Evolutionary conservation across 108 stramenopile genomes (phyloP).

Genomic region (Nannochloropsis gaditana): DNA sequence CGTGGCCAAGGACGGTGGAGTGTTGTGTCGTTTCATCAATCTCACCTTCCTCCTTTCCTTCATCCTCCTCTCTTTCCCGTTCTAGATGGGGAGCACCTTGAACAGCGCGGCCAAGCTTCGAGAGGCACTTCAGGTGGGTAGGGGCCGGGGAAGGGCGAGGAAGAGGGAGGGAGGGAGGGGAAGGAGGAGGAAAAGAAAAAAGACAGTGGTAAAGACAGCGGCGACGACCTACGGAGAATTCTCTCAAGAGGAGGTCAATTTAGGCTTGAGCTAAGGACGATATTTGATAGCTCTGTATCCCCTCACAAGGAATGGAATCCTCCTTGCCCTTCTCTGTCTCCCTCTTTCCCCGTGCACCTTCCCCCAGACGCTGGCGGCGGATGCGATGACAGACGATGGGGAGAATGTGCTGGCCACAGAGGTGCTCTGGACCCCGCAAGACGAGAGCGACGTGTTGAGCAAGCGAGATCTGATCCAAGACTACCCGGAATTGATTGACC

Average conservation of each 20-base stretch:
- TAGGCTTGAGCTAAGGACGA: too few relatives aligned
- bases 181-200: background rate
- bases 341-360: background rate
- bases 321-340: background rate
- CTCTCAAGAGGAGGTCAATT: too few relatives aligned
- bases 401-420: slow-evolving; percentile 45
- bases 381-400: slow-evolving; percentile 38
- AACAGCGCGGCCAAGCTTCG: background rate
- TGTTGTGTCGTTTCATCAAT: too few relatives aligned
- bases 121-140: background rate
- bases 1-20: too few relatives aligned
- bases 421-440: slow-evolving; percentile 49
- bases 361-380: slow-evolving; percentile 31
- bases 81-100: background rate
- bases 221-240: background rate
- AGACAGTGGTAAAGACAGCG: background rate
- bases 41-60: background rate
- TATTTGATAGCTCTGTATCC: too few relatives aligned
- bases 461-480: slow-evolving; percentile 38
- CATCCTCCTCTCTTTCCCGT: background rate
- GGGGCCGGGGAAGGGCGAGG: background rate
- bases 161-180: background rate
- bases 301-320: background rate
- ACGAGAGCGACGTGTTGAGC: slow-evolving; percentile 34
- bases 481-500: slow-evolving; percentile 48